phyloP scores from a whole-genome alignment of 225 moss, liverwort and hornwort genomes.

The Thuidium tamariscinum region DNA sequence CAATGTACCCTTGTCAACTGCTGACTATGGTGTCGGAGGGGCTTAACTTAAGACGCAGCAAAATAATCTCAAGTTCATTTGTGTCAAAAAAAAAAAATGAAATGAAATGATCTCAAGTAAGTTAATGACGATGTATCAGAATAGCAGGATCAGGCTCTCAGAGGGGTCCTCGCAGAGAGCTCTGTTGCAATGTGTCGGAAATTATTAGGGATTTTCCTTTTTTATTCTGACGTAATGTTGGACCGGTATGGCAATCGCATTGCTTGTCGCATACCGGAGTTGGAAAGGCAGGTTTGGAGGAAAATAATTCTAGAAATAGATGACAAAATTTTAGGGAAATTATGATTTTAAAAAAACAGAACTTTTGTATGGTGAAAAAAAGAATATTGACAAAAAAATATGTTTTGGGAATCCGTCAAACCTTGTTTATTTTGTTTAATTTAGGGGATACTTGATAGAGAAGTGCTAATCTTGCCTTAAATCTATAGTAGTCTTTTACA shows the following conservation, averaged over 20 bases:
- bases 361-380: background rate
- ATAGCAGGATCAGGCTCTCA: background rate
- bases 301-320: background rate
- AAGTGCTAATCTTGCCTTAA: accelerated
- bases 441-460: accelerated
- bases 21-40: background rate
- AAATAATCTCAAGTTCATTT: background rate
- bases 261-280: too few species aligned
- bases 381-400: background rate
- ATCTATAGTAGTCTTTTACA: background rate
- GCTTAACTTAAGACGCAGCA: background rate
- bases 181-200: background rate
- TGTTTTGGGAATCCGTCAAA: background rate
- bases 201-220: background rate
- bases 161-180: background rate
- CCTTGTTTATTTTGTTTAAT: too few species aligned
- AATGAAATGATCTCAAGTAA: background rate
- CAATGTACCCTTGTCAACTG: background rate
- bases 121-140: background rate
- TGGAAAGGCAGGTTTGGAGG: background rate
- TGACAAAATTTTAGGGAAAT: background rate
- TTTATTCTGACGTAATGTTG: background rate
- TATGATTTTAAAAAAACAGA: too few species aligned
- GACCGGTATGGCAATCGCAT: too few species aligned
- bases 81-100: too few species aligned